Base-by-base conservation (phyloP, 345 rosid species). In the Linum lewisii region DNA sequence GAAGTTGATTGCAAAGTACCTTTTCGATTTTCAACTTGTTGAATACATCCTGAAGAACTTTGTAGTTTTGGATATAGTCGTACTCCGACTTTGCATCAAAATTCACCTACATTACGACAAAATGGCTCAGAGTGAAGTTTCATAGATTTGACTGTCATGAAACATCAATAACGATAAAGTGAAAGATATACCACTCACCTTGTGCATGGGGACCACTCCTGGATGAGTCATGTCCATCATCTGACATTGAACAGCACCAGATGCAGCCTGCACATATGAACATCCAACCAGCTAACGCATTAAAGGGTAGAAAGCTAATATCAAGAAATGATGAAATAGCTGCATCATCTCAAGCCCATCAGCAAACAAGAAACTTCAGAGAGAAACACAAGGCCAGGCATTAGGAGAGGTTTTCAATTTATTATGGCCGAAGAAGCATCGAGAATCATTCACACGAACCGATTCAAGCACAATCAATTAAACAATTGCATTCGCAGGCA, bases 231-330 rank as follows among this genome's bases (percentile, higher is more conserved):
- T 82, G 72, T 93, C 99, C 76, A 93, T 60, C 91, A 93, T 79
- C 72, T 93, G 99, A 64, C 99, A 93, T 63, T 89, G 99, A 59
- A 93, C 95, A 61, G 99, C 99, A 68, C 97, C 99, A 0, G 99
- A 93, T 68, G 99, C 97, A 79, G 91, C 97, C 95, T 86, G 54
- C 56, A 47, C 54, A 68, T 36, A 11, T 24, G 57, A 57, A 57
- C 50, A 10, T 34, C 50, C 61, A 49, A 54, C 26, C 24, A 60
- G 34, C 34, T 29, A 29, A 0, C 34, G 34, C 34, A 22, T 9
- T 58, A 22, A 25, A 26, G 58, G 25, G 5, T 52, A 57, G 61
- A 58, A 47, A 44, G 47, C 18, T 16, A 42, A 16, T 11, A 42
- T 42, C 47, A 42, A 3, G 14, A 42, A 42, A 11, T 1, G 18